Evolutionary conservation across 805 yeast species (phyloP).

Genomic region (Barnettozyma pratensis): DNA sequence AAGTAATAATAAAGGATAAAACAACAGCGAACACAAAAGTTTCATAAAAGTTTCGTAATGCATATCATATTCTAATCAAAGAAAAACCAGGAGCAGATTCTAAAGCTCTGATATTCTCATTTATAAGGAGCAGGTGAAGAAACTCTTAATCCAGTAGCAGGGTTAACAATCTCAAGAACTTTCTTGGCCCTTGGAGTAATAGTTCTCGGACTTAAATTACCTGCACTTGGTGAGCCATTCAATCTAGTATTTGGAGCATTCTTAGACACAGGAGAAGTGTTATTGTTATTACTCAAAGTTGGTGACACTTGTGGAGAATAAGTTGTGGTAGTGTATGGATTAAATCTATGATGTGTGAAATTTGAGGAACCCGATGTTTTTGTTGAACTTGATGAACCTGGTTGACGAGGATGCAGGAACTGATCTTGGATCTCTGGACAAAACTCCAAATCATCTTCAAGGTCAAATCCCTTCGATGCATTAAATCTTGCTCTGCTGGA

Average conservation of each 20-base stretch:
- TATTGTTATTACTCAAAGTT: slow-evolving; percentile 19
- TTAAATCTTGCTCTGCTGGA: slow-evolving; percentile 50
- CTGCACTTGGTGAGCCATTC: background rate
- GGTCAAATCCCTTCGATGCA: slow-evolving; percentile 54
- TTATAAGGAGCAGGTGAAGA: slow-evolving; percentile 41
- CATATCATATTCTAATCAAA: background rate
- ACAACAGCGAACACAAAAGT: background rate
- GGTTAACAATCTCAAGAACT: slow-evolving; percentile 58
- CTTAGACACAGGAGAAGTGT: slow-evolving; percentile 21
- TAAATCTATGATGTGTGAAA: slow-evolving; percentile 44
- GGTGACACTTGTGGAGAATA: slow-evolving; percentile 50
- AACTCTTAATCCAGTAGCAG: slow-evolving; percentile 53
- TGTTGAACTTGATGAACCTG: slow-evolving; percentile 13
- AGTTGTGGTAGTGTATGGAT: slow-evolving; percentile 61
- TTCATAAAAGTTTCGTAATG: background rate
- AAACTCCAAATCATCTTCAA: slow-evolving; percentile 60
- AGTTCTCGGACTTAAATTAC: slow-evolving; percentile 35
- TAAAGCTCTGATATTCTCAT: background rate
- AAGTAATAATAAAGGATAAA: background rate
- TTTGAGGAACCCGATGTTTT: background rate
- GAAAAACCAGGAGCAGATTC: too few relatives aligned
- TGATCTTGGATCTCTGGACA: slow-evolving; percentile 49
- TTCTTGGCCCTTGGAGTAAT: slow-evolving; percentile 55
- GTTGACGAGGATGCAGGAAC: slow-evolving; percentile 1
- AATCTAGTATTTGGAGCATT: slow-evolving; percentile 11